A percentile compares a stretch with the other conserved stretches of the same genome.
These are phyloP conservation scores for Quercus gilva DNA, from an alignment of 306 rosid genomes.

Conservation along the genomic window DNA sequence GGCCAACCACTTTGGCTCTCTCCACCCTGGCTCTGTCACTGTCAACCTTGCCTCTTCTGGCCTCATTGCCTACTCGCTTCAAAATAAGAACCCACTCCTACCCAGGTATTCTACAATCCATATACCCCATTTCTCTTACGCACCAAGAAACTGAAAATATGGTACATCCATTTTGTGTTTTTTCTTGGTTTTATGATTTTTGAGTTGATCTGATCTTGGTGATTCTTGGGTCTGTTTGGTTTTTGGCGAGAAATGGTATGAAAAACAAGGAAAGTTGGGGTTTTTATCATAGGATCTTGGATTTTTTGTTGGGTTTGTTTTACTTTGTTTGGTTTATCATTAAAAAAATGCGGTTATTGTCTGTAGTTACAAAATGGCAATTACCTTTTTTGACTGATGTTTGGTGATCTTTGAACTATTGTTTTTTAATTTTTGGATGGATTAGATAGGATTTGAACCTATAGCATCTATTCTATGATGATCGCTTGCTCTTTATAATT, in stretches of 20 bases:
- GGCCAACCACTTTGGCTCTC: slow-evolving; percentile 57
- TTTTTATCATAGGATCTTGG: neutral
- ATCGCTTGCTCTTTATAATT: no score
- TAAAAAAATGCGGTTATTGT: neutral
- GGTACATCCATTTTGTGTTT: neutral
- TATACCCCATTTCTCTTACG: slow-evolving; percentile 1
- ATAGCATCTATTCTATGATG: no score
- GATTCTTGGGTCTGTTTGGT: neutral
- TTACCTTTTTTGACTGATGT: neutral
- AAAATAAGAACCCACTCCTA: slow-evolving; percentile 71
- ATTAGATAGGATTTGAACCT: no score
- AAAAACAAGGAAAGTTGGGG: neutral
- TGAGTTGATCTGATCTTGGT: slow-evolving; percentile 4
- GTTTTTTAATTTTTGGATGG: no score
- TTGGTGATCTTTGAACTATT: neutral
- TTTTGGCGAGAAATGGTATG: neutral
- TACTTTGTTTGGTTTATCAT: neutral
- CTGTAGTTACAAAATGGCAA: neutral
- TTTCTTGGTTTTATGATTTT: neutral
- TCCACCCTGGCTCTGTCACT: slow-evolving; percentile 63
- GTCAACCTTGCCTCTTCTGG: slow-evolving; percentile 69
- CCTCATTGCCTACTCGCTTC: slow-evolving; percentile 55
- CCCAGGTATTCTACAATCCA: slow-evolving; percentile 53
- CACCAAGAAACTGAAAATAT: neutral
- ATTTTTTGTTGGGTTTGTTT: neutral